phyloP scores from a whole-genome alignment of 202 grass and related monocot genomes.

The Elaeis oleifera region DNA sequence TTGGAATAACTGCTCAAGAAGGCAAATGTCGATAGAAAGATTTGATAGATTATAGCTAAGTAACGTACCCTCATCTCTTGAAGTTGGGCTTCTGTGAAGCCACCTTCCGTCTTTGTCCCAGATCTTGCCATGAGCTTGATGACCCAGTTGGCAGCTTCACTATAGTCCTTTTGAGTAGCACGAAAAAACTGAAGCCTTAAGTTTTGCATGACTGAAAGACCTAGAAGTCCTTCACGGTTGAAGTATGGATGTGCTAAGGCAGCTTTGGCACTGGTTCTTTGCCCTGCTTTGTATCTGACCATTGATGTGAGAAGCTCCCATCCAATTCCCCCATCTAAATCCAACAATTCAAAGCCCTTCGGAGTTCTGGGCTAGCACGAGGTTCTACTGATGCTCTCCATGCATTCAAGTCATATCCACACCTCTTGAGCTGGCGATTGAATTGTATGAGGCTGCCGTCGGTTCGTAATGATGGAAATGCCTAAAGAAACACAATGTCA shows the following conservation, averaged over 20 bases:
- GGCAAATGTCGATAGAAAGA: no score
- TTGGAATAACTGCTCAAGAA: no score
- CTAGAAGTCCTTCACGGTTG: slow-evolving; percentile 77
- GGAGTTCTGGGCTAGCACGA: slow-evolving; percentile 60
- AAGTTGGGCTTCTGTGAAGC: slow-evolving; percentile 98
- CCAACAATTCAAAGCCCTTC: slow-evolving; percentile 85
- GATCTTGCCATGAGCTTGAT: slow-evolving; percentile 70
- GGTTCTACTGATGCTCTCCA: slow-evolving; percentile 82
- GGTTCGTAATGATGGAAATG: slow-evolving; percentile 69
- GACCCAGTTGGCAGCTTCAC: slow-evolving; percentile 76
- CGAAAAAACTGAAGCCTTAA: slow-evolving; percentile 64
- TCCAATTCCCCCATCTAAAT: slow-evolving; percentile 72
- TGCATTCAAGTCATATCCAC: slow-evolving; percentile 55
- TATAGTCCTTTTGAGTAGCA: slow-evolving; percentile 88
- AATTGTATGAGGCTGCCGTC: slow-evolving; percentile 93
- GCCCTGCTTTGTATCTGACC: slow-evolving; percentile 78
- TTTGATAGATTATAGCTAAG: no score
- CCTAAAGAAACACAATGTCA: slow-evolving; percentile 34
- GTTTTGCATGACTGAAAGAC: slow-evolving; percentile 81
- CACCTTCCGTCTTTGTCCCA: slow-evolving; percentile 60
- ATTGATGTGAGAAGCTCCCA: slow-evolving; percentile 81
- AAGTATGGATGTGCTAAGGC: slow-evolving; percentile 84
- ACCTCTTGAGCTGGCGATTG: slow-evolving; percentile 91
- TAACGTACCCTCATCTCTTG: slow-evolving; percentile 72
- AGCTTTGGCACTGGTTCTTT: slow-evolving; percentile 73